Base-by-base conservation (phyloP, 345 rosid genomes). In the Angophora floribunda region DNA sequence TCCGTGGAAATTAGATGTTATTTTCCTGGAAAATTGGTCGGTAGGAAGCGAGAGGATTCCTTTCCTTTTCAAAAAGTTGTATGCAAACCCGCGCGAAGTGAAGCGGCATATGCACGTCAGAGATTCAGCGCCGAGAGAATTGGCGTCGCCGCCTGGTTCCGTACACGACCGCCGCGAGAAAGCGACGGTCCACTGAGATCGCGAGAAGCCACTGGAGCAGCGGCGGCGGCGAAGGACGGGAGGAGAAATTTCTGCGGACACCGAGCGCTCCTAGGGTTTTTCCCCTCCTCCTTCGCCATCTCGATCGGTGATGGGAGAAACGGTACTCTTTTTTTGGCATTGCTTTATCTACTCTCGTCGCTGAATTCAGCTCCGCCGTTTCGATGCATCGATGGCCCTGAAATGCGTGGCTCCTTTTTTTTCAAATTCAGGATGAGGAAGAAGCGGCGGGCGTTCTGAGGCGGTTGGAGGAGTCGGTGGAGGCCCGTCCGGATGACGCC, bases 401-500 rank as follows among this genome's bases (percentile, higher is more conserved):
- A 75, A 36, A 36, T 75, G 82, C 14, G 82, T 12, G 82, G 49
- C 26, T 30, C 61, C 50, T 85, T 59, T 52, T 85, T 59, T 52
- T 51, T 75, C 53, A 30, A 45, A 52, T 67, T 70, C 87, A 86
- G 80, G 86, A 86, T 2, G 87, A 89, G 90, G 91, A 88, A 78
- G 93, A 90, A 55, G 92, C 88, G 24, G 55, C 88, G 24, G 55
- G 51, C 49, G 89, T 36, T 70, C 87, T 93, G 87, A 88, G 87
- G 90, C 91, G 91, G 24, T 87, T 94, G 91, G 93, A 92, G 93
- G 94, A 92, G 79, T 92, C 93, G 6, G 92, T 94, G 26, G 96
- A 94, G 61, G 93, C 94, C 79, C 94, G 92, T 79, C 99, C 99
- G 26, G 93, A 95, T 52, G 98, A 97, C 86, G 91, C 96, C 36